Evolutionary conservation across 73 alveolate genomes (phyloP).

Genomic region (Urostyla sp.): DNA sequence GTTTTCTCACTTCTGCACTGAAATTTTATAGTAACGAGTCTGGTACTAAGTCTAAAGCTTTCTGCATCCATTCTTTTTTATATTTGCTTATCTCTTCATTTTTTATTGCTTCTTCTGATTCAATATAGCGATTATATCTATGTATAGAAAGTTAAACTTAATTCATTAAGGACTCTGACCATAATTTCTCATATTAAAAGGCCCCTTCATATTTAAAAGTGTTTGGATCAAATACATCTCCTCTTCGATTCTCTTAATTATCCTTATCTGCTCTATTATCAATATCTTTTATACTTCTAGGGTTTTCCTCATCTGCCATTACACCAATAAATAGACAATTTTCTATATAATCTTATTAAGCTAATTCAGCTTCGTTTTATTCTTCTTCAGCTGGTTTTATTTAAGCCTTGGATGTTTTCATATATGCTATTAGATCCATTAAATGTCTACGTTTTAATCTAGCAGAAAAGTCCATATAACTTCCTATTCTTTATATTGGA

Average conservation of each 20-base stretch:
- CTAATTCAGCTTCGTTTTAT: conserved; percentile 31
- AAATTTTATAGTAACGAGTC: conserved; percentile 72
- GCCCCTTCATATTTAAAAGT: conserved; percentile 76
- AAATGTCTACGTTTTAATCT: conserved; percentile 90
- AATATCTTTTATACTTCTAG: conserved; percentile 70
- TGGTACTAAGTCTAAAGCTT: conserved; percentile 81
- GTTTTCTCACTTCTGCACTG: conserved; percentile 54
- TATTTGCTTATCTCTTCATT: conserved; percentile 88
- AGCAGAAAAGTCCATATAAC: conserved; percentile 91
- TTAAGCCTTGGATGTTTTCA: conserved; percentile 79
- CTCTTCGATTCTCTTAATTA: neutral
- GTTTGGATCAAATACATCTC: conserved; percentile 85
- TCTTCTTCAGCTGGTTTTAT: conserved; percentile 66
- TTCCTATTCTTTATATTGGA: conserved; percentile 93
- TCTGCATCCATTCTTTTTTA: conserved; percentile 87
- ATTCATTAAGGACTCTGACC: conserved; percentile 84
- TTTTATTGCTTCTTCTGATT: conserved; percentile 80
- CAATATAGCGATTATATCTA: conserved; percentile 89
- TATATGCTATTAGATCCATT: conserved; percentile 84
- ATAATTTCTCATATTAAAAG: conserved; percentile 72
- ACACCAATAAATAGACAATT: conserved; percentile 85
- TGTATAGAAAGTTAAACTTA: conserved; percentile 78
- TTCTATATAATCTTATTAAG: conserved; percentile 41
- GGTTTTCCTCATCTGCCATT: conserved; percentile 83
- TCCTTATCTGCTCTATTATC: neutral